Conservation (phyloP, 768 basidiomycete genomes). For the Suillus brevipes region DNA sequence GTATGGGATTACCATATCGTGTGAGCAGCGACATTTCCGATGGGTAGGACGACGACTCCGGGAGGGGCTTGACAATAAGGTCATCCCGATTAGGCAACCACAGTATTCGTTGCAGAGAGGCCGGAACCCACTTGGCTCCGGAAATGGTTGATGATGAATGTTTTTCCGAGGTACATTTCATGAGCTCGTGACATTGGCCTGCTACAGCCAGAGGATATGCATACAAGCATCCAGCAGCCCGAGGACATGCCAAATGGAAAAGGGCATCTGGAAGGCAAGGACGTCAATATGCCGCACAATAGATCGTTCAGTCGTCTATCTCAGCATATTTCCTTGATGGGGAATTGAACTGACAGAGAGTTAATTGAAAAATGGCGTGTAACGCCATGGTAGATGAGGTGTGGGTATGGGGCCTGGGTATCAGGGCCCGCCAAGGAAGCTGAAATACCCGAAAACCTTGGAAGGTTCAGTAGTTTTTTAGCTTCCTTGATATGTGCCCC, state of each 20-base stretch:
- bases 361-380: not conserved
- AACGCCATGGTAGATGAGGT: not conserved
- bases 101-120: not conserved
- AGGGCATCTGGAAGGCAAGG: constrained; percentile 55
- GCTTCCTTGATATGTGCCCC: not conserved
- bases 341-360: not conserved
- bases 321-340: not conserved
- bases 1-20: not conserved
- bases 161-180: not conserved
- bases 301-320: not conserved
- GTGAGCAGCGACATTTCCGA: not conserved
- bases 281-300: constrained; percentile 5
- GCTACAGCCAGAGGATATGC: not conserved
- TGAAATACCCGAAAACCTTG: not conserved
- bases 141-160: not conserved
- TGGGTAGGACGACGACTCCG: not conserved
- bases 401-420: not conserved
- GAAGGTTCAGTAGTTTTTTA: not conserved
- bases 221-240: not conserved
- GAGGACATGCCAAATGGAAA: constrained; percentile 4
- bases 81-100: not conserved
- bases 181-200: not conserved
- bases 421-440: not conserved
- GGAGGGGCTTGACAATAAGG: not conserved
- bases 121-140: not conserved